Percentiles rank a stretch among this genome's conserved stretches.
These are phyloP conservation scores for Posidonia oceanica DNA, from an alignment of 116 monocot species.

Conservation along the genomic window DNA sequence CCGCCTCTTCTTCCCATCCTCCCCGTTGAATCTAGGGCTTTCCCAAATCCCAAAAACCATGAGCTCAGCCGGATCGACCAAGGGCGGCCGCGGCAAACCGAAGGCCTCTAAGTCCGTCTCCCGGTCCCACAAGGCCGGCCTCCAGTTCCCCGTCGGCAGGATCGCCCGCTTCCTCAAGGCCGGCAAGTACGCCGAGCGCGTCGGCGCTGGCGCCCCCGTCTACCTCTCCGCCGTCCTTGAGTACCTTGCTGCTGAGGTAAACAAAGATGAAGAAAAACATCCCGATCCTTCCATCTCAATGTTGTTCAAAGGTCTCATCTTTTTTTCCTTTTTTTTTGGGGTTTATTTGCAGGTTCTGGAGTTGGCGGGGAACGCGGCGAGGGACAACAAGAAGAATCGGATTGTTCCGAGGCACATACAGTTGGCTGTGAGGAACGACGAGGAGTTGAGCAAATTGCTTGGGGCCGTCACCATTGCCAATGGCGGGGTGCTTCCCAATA, in stretches of 20 bases:
- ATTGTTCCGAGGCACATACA: conserved; percentile 26
- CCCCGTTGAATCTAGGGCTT: neutral
- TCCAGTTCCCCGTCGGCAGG: conserved; percentile 25
- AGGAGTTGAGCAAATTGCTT: conserved; percentile 21
- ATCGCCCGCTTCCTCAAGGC: conserved; percentile 24
- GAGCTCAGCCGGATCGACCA: conserved; percentile 10
- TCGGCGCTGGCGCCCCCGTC: conserved; percentile 18
- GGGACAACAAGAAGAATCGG: conserved; percentile 29
- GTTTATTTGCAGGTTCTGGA: conserved; percentile 16
- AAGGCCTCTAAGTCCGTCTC: conserved; percentile 26
- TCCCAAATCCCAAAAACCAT: neutral
- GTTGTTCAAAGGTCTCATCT: neutral
- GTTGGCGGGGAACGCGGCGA: conserved; percentile 26
- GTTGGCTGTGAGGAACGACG: conserved; percentile 24
- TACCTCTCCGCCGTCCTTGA: conserved; percentile 26
- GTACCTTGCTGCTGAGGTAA: conserved; percentile 26
- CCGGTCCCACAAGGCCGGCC: conserved; percentile 20
- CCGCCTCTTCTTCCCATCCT: neutral
- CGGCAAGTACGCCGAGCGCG: conserved; percentile 28
- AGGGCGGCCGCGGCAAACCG: conserved; percentile 21
- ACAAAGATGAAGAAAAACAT: no score
- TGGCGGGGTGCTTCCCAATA: conserved; percentile 24
- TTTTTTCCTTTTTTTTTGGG: no score
- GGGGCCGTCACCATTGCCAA: conserved; percentile 22
- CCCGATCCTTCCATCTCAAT: neutral